Evolutionary conservation across 768 basidiomycete species (phyloP).

Genomic region (Rhizopogon vulgaris): DNA sequence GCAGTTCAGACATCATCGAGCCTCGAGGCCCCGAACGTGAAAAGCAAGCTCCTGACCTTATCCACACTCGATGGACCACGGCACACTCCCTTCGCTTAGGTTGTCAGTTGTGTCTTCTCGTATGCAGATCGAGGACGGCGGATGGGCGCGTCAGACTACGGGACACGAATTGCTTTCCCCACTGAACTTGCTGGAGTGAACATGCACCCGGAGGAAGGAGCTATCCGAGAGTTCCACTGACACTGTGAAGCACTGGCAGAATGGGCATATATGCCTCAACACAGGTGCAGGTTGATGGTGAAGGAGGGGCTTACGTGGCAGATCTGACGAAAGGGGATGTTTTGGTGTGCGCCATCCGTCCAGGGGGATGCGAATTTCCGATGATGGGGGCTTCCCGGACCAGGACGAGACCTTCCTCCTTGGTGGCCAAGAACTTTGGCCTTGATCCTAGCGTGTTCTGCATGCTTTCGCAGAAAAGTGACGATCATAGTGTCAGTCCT

Average conservation of each 20-base stretch:
- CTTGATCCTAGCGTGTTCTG: slow-evolving; percentile 36
- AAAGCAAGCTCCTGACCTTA: slow-evolving; percentile 43
- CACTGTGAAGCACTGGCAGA: slow-evolving; percentile 19
- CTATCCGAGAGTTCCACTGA: slow-evolving; percentile 31
- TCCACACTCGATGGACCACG: slow-evolving; percentile 49
- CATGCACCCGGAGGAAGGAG: slow-evolving; percentile 27
- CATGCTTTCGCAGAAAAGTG: slow-evolving; percentile 31
- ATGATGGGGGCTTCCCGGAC: slow-evolving; percentile 33
- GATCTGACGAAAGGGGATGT: slow-evolving; percentile 25
- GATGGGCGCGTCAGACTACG: slow-evolving; percentile 53
- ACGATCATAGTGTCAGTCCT: neutral
- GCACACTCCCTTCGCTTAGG: slow-evolving; percentile 28
- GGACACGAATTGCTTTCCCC: slow-evolving; percentile 17
- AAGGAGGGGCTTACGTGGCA: slow-evolving; percentile 1
- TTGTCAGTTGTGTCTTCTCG: slow-evolving; percentile 52
- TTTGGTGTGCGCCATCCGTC: slow-evolving; percentile 43
- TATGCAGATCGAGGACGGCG: slow-evolving; percentile 44
- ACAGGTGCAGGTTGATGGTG: slow-evolving; percentile 7
- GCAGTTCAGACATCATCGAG: slow-evolving; percentile 41
- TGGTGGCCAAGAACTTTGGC: slow-evolving; percentile 49
- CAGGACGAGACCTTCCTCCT: slow-evolving; percentile 42
- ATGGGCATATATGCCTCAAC: slow-evolving; percentile 46
- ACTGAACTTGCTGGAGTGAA: slow-evolving; percentile 22
- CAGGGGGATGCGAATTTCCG: slow-evolving; percentile 41
- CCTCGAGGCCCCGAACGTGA: slow-evolving; percentile 46